Evolutionary conservation across 2,329 filamentous ascomycete species (phyloP), one percentile per base, ranked within the genome.

Genomic region (Cladosporium sp.): DNA sequence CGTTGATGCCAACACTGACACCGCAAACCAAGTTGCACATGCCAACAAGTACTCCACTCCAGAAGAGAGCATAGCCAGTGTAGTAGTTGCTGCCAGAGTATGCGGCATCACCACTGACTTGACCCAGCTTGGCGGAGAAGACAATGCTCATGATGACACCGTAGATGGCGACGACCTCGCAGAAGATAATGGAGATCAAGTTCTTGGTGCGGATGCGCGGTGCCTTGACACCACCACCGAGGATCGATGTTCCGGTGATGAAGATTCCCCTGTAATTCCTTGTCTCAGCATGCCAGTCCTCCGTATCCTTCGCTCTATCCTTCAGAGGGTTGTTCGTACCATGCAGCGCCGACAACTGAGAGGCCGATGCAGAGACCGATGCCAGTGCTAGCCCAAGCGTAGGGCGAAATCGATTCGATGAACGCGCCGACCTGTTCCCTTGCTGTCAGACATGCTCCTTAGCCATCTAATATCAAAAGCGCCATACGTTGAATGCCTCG

Each of bases 81-180:
- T 95, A 98, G 76, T 92, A 93, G 66, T 89, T 89, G 69, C 82
- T 83, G 49, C 81, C 83, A 10, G 86, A 86, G 74, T 86, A 87
- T 31, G 90, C 72, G 14, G 79, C 78, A 37, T 85, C 81, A 53
- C 79, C 79, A 41, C 77, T 68, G 31, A 93, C 80, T 52, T 79
- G 71, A 63, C 81, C 80, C 63, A 98, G 75, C 73, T 96, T 95
- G 57, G 91, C 81, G 42, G 91, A 95, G 77, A 97, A 97, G 66
- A 98, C 87, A 70, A 98, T 98, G 65, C 91, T 87, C 90, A 98
- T 98, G 75, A 98, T 98, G 74, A 98, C 92, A 65, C 95, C 95
- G 80, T 98, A 98, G 72, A 98, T 98, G 73, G 93, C 93, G 66
- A 98, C 93, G 68, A 98, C 93, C 76, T 98, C 93, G 78, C 93